These are phyloP conservation scores for Toxoplasma gondii DNA, from an alignment of 169 alveolate genomes.

Conservation along the genomic window DNA sequence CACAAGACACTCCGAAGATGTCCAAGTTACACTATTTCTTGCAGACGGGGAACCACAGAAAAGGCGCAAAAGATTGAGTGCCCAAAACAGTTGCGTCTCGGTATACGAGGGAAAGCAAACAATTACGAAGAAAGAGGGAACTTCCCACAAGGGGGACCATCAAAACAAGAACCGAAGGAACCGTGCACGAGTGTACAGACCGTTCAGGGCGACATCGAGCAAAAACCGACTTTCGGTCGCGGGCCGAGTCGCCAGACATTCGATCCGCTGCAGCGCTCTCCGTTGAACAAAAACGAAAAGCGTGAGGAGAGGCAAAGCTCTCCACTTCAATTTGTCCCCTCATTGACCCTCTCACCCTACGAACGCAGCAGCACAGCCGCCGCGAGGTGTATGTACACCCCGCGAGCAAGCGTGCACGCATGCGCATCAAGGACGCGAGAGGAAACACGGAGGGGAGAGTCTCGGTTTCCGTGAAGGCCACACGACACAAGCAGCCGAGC, in stretches of 20 bases:
- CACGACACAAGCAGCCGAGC: not conserved
- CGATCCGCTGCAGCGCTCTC: not conserved
- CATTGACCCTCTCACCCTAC: not conserved
- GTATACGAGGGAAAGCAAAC: too few species aligned
- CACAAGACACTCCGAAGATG: too few species aligned
- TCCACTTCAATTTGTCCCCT: not conserved
- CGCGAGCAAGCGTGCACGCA: not conserved
- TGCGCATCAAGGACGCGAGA: not conserved
- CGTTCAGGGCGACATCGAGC: not conserved
- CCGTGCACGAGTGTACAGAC: not conserved
- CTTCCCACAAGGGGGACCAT: too few species aligned
- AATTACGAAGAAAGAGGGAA: too few species aligned
- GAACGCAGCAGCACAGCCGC: conserved; percentile 10
- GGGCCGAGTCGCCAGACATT: not conserved
- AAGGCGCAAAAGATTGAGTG: too few species aligned
- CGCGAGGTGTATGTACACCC: not conserved
- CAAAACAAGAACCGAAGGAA: too few species aligned
- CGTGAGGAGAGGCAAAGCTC: not conserved
- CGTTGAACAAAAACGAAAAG: not conserved
- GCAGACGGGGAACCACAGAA: too few species aligned
- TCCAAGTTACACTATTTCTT: too few species aligned
- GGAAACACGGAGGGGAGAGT: not conserved
- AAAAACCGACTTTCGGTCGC: not conserved
- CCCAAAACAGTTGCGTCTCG: too few species aligned
- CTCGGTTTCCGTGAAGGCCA: too few species aligned